These are phyloP conservation scores for Achaetomium macrosporum DNA, from an alignment of 2,329 filamentous ascomycete genomes.

Conservation along the genomic window DNA sequence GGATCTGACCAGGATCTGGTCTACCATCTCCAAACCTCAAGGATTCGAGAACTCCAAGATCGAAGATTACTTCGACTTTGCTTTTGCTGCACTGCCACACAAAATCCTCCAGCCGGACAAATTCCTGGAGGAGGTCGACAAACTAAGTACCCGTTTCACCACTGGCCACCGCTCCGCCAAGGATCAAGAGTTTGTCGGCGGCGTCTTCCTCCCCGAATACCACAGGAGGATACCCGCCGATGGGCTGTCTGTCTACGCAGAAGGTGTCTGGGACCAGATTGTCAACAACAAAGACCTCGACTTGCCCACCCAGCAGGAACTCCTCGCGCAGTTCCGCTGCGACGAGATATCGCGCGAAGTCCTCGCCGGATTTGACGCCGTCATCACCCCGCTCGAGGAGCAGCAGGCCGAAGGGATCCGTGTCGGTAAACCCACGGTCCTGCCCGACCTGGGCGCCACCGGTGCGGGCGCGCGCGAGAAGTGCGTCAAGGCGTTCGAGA, in stretches of 20 bases:
- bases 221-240: slow-evolving; percentile 94
- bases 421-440: slow-evolving; percentile 65
- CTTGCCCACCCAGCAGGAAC: slow-evolving; percentile 91
- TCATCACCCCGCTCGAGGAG: slow-evolving; percentile 79
- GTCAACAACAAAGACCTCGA: slow-evolving; percentile 98
- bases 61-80: slow-evolving; percentile 98
- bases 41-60: slow-evolving; percentile 86
- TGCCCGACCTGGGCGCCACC: slow-evolving; percentile 66
- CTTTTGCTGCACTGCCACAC: slow-evolving; percentile 90
- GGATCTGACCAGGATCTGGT: slow-evolving; percentile 89
- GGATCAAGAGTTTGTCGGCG: slow-evolving; percentile 70
- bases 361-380: slow-evolving; percentile 71
- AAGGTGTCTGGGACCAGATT: slow-evolving; percentile 97
- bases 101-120: slow-evolving; percentile 94
- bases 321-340: slow-evolving; percentile 93
- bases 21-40: slow-evolving; percentile 81
- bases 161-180: slow-evolving; percentile 70
- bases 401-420: slow-evolving; percentile 70
- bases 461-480: slow-evolving; percentile 68
- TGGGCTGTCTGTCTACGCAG: slow-evolving; percentile 89
- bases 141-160: slow-evolving; percentile 74
- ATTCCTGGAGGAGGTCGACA: slow-evolving; percentile 74
- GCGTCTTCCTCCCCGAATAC: slow-evolving; percentile 88
- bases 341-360: slow-evolving; percentile 95
- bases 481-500: slow-evolving; percentile 78